Percentiles rank a stretch among this genome's conserved stretches.
phyloP scores from a whole-genome alignment of 2,329 filamentous ascomycete genomes.

The Diaporthe vaccinii region DNA sequence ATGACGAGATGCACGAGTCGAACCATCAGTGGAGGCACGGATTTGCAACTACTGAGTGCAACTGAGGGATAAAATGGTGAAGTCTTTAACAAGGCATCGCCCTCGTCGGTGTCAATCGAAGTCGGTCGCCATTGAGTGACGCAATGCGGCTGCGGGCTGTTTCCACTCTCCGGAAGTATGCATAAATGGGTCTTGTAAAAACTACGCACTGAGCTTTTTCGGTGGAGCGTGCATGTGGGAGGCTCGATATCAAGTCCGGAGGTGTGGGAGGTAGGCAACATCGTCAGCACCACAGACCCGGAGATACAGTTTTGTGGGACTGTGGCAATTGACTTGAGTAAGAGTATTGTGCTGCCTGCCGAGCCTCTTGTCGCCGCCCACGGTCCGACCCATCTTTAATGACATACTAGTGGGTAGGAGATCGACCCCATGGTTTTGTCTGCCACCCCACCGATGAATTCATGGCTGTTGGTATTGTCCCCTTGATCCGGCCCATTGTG shows the following conservation, averaged over 20 bases:
- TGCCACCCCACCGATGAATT: slow-evolving; percentile 23
- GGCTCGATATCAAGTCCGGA: neutral
- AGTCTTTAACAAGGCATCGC: neutral
- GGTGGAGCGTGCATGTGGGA: slow-evolving; percentile 3
- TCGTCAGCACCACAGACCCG: neutral
- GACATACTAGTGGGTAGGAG: slow-evolving; percentile 8
- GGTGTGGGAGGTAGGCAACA: neutral
- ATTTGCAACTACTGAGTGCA: neutral
- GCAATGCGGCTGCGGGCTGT: neutral
- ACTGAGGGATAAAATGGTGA: neutral
- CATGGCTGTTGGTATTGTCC: slow-evolving; percentile 1
- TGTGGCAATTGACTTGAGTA: slow-evolving; percentile 9
- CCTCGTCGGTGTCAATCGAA: slow-evolving; percentile 8
- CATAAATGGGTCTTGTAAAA: slow-evolving; percentile 5
- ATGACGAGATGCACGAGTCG: slow-evolving; percentile 19
- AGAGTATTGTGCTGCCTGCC: slow-evolving; percentile 2
- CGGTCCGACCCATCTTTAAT: slow-evolving; percentile 12
- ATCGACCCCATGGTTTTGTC: slow-evolving; percentile 15
- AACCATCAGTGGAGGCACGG: neutral
- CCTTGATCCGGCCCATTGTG: neutral
- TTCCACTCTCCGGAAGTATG: slow-evolving; percentile 5
- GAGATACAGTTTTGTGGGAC: neutral
- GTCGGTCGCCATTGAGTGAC: neutral
- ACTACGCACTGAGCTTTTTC: slow-evolving; percentile 24
- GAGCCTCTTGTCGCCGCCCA: neutral